Evolutionary conservation across 148 eudicot genomes (phyloP), one percentile per base, ranked within the genome.

Genomic region (Pharnaceum exiguum): DNA sequence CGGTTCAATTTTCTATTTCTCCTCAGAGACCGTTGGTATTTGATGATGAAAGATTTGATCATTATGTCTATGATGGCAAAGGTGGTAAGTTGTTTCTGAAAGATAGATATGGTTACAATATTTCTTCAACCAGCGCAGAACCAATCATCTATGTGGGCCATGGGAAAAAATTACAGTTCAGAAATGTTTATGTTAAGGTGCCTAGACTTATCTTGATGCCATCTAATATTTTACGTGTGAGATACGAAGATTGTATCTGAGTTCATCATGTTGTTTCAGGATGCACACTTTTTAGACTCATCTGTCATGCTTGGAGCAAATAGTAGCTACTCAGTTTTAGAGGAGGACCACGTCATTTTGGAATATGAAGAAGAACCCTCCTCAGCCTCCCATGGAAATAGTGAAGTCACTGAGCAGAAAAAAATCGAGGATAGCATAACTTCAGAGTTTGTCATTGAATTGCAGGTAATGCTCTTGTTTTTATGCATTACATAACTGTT

Each of bases 121-220:
- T 93, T 38, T 74, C 84, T 45, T 66, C 73, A 69, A 81, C 89
- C 12, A 75, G 82, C 51, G 55, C 60, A 37, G 98, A 93, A 75
- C 72, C 90, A 62, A 33, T 79, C 52, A 80, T 93, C 25, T 88
- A 77, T 57, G 84, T 93, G 48, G 98, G 95, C 59, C 73, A 73
- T 64, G 95, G 95, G 45, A 93, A 93, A 77, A 81, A 66, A 57
- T 69, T 93, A 71, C 81, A 79, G 62, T 93, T 93, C 62, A 80
- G 61, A 77, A 93, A 93, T 71, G 89, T 93, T 44, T 58, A 48
- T 55, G 72, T 91, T 37, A 87, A 79, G 94, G 98, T 91, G 25
- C 23, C 42, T 42, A 28, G 29, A 17, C 43, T 55, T 40, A 16
- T 25, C 25, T 17, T 22, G 1, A 10, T 60, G 40, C 7, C 28